phyloP scores from a whole-genome alignment of 768 basidiomycete genomes.

The Lentinula guzmanii region DNA sequence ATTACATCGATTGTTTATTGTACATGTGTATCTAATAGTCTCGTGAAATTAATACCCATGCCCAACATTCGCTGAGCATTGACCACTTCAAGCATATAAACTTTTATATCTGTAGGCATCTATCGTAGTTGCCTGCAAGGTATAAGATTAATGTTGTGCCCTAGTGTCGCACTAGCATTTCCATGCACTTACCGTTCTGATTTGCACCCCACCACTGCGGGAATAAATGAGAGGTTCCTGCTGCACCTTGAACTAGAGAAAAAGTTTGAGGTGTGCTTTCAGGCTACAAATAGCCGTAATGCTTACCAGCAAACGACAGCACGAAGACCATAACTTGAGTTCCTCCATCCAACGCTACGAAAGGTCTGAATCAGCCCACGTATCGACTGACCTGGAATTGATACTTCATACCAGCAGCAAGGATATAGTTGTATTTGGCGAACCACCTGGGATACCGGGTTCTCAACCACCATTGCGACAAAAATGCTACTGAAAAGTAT shows the following conservation, averaged over 20 bases:
- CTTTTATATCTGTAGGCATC: not conserved
- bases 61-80: not conserved
- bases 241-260: conserved; percentile 38
- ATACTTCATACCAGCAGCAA: conserved; percentile 29
- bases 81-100: too few species aligned
- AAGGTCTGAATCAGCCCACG: too few species aligned
- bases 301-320: conserved; percentile 20
- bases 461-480: conserved; percentile 42
- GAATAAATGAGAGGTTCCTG: conserved; percentile 42
- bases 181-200: conserved; percentile 30
- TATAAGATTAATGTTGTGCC: not conserved
- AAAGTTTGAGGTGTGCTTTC: not conserved
- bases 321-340: conserved; percentile 25
- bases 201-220: conserved; percentile 57
- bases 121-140: conserved; percentile 11
- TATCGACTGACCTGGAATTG: too few species aligned
- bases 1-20: not conserved
- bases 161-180: too few species aligned
- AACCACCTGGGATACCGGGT: conserved; percentile 38
- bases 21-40: not conserved
- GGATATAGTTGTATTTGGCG: conserved; percentile 46
- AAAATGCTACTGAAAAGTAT: conserved; percentile 36
- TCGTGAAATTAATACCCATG: not conserved
- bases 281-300: not conserved
- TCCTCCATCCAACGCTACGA: conserved; percentile 21